A percentile compares a stretch with the other conserved stretches of the same genome.
Conservation (phyloP, 2,329 filamentous ascomycete genomes). For the Chaetomium globosum region DNA sequence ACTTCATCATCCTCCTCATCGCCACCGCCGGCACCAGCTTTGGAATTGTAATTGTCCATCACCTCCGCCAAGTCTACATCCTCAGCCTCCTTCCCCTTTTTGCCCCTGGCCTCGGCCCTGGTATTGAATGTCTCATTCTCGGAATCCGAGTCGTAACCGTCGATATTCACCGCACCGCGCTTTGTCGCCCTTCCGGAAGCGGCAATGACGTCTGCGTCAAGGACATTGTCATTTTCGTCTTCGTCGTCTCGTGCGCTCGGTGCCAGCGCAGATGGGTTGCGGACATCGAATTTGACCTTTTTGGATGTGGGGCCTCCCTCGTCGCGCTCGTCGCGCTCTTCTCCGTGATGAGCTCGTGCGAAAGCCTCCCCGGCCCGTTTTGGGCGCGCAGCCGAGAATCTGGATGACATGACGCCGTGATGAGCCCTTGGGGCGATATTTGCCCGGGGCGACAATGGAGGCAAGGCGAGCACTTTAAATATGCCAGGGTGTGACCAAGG, state of each 20-base stretch:
- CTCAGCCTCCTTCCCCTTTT: constrained; percentile 37
- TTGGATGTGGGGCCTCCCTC: constrained; percentile 50
- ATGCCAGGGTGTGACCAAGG: not conserved
- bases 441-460: not conserved
- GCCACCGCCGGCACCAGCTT: constrained; percentile 41
- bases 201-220: constrained; percentile 92
- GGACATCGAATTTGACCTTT: constrained; percentile 88
- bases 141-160: constrained; percentile 95
- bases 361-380: constrained; percentile 84
- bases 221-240: constrained; percentile 60
- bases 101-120: constrained; percentile 64
- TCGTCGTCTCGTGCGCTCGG: constrained; percentile 71
- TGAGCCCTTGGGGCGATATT: not conserved
- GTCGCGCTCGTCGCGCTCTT: constrained; percentile 43
- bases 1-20: constrained; percentile 64
- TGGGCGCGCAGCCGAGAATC: constrained; percentile 69
- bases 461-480: not conserved
- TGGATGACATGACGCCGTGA: constrained; percentile 43
- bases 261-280: constrained; percentile 90
- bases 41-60: constrained; percentile 57
- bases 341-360: constrained; percentile 70
- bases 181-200: constrained; percentile 74
- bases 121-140: constrained; percentile 85
- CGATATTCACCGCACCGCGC: constrained; percentile 91
- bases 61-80: constrained; percentile 56